These are phyloP conservation scores for Tylopilus cervinicoccineus DNA, from an alignment of 768 basidiomycete species.

Conservation along the genomic window DNA sequence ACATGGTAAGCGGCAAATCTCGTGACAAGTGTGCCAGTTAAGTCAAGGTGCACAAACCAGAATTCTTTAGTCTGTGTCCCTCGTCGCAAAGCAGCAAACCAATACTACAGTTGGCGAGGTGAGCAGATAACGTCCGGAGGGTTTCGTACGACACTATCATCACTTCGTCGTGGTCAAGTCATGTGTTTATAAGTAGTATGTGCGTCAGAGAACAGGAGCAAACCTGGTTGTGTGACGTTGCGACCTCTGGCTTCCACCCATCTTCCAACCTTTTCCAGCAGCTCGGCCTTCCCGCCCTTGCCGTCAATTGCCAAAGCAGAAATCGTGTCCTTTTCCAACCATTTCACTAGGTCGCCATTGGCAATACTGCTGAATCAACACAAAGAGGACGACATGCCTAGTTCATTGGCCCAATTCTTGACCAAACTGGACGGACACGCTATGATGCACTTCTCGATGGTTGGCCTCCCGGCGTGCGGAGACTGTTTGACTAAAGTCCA, in stretches of 20 bases:
- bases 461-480: slow-evolving; percentile 76
- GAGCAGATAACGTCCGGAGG: slow-evolving; percentile 70
- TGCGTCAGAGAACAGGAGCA: slow-evolving; percentile 9
- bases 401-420: slow-evolving; percentile 98
- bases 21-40: not conserved
- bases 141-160: slow-evolving; percentile 99
- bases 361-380: not conserved
- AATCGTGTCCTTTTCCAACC: slow-evolving; percentile 85
- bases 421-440: slow-evolving; percentile 96
- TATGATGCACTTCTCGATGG: slow-evolving; percentile 97
- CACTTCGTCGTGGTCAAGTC: slow-evolving; percentile 43
- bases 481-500: slow-evolving; percentile 98
- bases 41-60: slow-evolving; percentile 48
- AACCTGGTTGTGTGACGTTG: slow-evolving; percentile 89
- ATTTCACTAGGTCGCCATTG: slow-evolving; percentile 62
- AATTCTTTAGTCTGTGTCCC: slow-evolving; percentile 95
- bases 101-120: slow-evolving; percentile 77
- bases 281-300: slow-evolving; percentile 79
- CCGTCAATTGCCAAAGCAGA: slow-evolving; percentile 89
- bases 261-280: slow-evolving; percentile 73
- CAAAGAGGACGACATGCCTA: slow-evolving; percentile 53
- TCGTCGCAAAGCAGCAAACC: slow-evolving; percentile 96
- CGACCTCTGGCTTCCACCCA: slow-evolving; percentile 91
- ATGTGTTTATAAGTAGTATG: not conserved
- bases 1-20: not conserved